Conservation (phyloP, 2,329 filamentous ascomycete species). For the Ascochyta viciae-villosae region DNA sequence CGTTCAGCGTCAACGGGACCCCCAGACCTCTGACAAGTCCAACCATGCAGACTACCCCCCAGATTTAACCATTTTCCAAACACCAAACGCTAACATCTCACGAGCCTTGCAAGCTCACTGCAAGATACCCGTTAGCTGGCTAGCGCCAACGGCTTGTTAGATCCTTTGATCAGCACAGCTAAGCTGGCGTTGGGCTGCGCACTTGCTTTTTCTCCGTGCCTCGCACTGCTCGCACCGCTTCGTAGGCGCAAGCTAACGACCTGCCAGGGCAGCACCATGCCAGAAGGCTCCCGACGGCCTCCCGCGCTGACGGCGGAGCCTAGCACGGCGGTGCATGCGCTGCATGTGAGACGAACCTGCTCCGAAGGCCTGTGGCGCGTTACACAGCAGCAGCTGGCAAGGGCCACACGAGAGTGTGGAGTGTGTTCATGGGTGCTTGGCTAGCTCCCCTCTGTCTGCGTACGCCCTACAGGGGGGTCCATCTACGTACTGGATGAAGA, state of each 20-base stretch:
- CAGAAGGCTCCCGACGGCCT: slow-evolving; percentile 32
- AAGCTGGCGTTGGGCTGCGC: slow-evolving; percentile 20
- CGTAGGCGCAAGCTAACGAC: slow-evolving; percentile 21
- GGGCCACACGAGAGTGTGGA: slow-evolving; percentile 18
- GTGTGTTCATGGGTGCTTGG: slow-evolving; percentile 2
- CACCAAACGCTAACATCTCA: slow-evolving; percentile 10
- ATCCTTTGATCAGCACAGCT: slow-evolving; percentile 17
- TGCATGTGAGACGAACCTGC: slow-evolving; percentile 29
- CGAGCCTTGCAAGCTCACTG: slow-evolving; percentile 10
- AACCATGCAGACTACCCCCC: neutral
- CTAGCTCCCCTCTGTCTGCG: slow-evolving; percentile 19
- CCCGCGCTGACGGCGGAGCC: slow-evolving; percentile 45
- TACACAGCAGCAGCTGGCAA: slow-evolving; percentile 38
- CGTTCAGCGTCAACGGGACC: slow-evolving; percentile 4
- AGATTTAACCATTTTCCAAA: neutral
- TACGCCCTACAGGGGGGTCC: neutral
- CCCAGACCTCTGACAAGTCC: neutral
- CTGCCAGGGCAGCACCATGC: slow-evolving; percentile 33
- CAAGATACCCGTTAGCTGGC: slow-evolving; percentile 10
- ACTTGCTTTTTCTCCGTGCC: slow-evolving; percentile 21
- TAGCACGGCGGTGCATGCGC: slow-evolving; percentile 40
- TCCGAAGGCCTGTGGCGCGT: slow-evolving; percentile 39
- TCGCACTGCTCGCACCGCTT: slow-evolving; percentile 16
- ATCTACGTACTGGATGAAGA: neutral
- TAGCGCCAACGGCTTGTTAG: slow-evolving; percentile 14